Conservation (phyloP, 176 grass and related monocot species). For the Saccharum spontaneum region DNA sequence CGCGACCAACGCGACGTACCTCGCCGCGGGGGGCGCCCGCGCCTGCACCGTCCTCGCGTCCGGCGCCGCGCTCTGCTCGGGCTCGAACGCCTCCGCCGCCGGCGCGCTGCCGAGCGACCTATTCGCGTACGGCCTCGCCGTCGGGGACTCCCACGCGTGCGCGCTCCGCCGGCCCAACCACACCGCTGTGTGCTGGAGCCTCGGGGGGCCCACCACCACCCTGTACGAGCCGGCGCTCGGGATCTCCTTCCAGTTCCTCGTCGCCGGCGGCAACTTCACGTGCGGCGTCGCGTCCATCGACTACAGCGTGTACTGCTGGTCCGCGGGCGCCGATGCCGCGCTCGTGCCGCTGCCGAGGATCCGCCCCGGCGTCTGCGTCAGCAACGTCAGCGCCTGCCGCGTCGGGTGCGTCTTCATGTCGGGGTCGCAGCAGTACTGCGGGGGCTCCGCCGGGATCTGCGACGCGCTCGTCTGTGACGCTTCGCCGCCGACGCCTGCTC, state of each 20-base stretch:
- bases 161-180: slow-evolving; percentile 42
- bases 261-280: slow-evolving; percentile 64
- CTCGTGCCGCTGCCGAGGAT: slow-evolving; percentile 25
- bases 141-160: slow-evolving; percentile 71
- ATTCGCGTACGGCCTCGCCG: slow-evolving; percentile 44
- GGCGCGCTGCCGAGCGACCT: slow-evolving; percentile 15
- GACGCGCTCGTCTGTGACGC: not conserved
- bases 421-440: slow-evolving; percentile 47
- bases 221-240: slow-evolving; percentile 17
- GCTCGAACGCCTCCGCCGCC: not conserved
- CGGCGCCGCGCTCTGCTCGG: slow-evolving; percentile 44
- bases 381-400: slow-evolving; percentile 4
- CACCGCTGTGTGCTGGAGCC: slow-evolving; percentile 75
- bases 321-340: not conserved
- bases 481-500: not conserved
- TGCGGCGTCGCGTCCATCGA: slow-evolving; percentile 62
- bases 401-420: slow-evolving; percentile 18
- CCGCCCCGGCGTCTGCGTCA: slow-evolving; percentile 67
- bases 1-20: slow-evolving; percentile 15
- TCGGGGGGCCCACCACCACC: not conserved
- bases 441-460: slow-evolving; percentile 45
- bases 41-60: slow-evolving; percentile 45
- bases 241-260: slow-evolving; percentile 59
- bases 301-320: slow-evolving; percentile 61
- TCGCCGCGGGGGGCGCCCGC: slow-evolving; percentile 51